Percentiles rank a stretch among this genome's conserved stretches.
These are phyloP conservation scores for Podospora australis DNA, from an alignment of 495 filamentous ascomycete genomes.

Conservation along the genomic window DNA sequence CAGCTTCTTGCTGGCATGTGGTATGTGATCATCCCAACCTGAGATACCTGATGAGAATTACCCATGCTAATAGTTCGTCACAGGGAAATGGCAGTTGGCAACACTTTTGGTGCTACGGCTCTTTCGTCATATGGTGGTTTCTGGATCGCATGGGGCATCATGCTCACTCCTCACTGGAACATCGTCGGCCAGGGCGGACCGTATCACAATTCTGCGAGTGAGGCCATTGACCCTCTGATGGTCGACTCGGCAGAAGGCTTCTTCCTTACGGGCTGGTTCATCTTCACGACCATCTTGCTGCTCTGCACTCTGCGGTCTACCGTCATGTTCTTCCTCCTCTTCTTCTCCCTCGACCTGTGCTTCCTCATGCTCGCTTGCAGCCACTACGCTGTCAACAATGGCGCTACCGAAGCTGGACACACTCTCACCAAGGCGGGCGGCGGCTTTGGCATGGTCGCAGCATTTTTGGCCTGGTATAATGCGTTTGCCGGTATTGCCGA, in stretches of 20 bases:
- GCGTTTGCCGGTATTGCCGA: slow-evolving; percentile 93
- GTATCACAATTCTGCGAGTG: slow-evolving; percentile 34
- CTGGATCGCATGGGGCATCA: slow-evolving; percentile 88
- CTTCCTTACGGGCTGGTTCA: slow-evolving; percentile 93
- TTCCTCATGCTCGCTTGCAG: slow-evolving; percentile 82
- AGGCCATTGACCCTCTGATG: slow-evolving; percentile 29
- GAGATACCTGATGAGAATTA: neutral
- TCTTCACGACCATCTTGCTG: slow-evolving; percentile 88
- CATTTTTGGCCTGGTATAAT: slow-evolving; percentile 95
- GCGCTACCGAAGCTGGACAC: slow-evolving; percentile 10
- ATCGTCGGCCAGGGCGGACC: slow-evolving; percentile 53
- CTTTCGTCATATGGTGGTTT: slow-evolving; percentile 96
- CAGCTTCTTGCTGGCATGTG: slow-evolving; percentile 97
- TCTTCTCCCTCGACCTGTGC: slow-evolving; percentile 87
- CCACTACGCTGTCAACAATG: slow-evolving; percentile 50
- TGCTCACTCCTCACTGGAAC: slow-evolving; percentile 62
- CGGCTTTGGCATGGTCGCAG: slow-evolving; percentile 79
- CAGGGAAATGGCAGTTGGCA: slow-evolving; percentile 98
- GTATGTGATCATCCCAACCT: slow-evolving; percentile 52
- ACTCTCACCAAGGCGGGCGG: slow-evolving; percentile 72
- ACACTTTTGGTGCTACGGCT: slow-evolving; percentile 96
- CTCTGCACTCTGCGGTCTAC: slow-evolving; percentile 89
- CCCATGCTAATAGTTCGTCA: slow-evolving; percentile 2
- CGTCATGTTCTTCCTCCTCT: slow-evolving; percentile 91
- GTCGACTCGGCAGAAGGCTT: slow-evolving; percentile 65